phyloP scores from a whole-genome alignment of 306 rosid genomes.

The Ammopiptanthus mongolicus region DNA sequence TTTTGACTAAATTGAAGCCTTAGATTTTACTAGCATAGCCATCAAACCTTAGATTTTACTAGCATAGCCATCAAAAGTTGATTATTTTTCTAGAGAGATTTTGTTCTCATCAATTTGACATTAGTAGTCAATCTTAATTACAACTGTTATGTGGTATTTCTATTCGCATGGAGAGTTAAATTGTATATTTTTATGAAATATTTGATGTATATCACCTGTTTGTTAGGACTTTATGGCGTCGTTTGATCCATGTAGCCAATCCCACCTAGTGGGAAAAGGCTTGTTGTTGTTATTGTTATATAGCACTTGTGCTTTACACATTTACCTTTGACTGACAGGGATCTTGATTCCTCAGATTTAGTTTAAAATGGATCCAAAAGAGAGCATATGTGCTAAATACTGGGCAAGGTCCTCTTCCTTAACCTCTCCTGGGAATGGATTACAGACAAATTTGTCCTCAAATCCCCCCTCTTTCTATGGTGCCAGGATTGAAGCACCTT shows the following conservation, averaged over 20 bases:
- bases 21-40: not conserved
- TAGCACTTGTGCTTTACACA: not conserved
- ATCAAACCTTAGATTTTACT: slow-evolving; percentile 2
- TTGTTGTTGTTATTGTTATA: not conserved
- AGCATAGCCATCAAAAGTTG: not conserved
- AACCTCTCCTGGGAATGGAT: slow-evolving; percentile 29
- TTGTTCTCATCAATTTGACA: slow-evolving; percentile 12
- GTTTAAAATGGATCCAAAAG: slow-evolving; percentile 56
- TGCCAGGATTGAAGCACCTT: slow-evolving; percentile 44
- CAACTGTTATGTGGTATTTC: not conserved
- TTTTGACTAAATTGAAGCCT: slow-evolving; percentile 21
- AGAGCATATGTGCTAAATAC: slow-evolving; percentile 41
- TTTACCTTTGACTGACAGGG: slow-evolving; percentile 30
- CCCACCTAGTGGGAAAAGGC: no score
- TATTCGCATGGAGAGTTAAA: not conserved
- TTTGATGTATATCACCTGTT: not conserved
- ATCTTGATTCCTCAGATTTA: slow-evolving; percentile 21
- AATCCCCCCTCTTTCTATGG: slow-evolving; percentile 43
- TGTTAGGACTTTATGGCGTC: no score
- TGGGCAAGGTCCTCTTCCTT: slow-evolving; percentile 51
- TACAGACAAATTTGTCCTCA: slow-evolving; percentile 34
- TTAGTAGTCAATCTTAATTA: not conserved
- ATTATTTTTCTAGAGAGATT: slow-evolving; percentile 1
- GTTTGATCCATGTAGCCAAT: no score
- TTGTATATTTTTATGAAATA: not conserved